These are phyloP conservation scores for Neolentinus lepideus DNA, from an alignment of 1,284 basidiomycete genomes.

Conservation along the genomic window DNA sequence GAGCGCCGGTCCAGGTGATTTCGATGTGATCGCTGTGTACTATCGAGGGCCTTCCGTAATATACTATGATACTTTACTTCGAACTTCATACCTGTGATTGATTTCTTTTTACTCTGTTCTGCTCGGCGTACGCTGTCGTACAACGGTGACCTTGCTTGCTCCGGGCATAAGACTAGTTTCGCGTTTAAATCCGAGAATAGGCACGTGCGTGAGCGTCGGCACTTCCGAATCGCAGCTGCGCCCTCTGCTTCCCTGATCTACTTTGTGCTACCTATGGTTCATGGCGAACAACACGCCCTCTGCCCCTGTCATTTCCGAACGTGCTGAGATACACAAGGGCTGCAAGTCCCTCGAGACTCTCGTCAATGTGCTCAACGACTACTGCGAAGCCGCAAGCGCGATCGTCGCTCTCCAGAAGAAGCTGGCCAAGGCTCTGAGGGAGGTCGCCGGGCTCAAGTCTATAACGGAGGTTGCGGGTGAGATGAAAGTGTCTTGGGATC, in stretches of 20 bases:
- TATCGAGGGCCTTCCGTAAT: no score
- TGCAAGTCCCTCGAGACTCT: slow-evolving; percentile 69
- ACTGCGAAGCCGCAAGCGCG: slow-evolving; percentile 59
- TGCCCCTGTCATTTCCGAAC: slow-evolving; percentile 33
- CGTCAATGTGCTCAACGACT: slow-evolving; percentile 61
- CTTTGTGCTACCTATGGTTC: neutral
- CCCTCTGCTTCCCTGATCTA: neutral
- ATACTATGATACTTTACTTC: no score
- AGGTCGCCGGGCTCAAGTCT: slow-evolving; percentile 52
- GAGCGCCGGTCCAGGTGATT: no score
- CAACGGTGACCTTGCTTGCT: no score
- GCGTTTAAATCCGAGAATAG: neutral
- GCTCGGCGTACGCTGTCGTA: no score
- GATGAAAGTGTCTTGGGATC: slow-evolving; percentile 13
- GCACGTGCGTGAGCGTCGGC: neutral
- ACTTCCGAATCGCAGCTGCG: neutral
- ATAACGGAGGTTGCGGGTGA: slow-evolving; percentile 57
- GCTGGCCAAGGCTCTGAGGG: slow-evolving; percentile 59
- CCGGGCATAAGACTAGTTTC: neutral
- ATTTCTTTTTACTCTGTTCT: no score
- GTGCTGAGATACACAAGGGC: slow-evolving; percentile 68
- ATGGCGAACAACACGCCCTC: slow-evolving; percentile 7
- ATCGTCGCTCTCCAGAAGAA: slow-evolving; percentile 68
- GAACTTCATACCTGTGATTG: no score
- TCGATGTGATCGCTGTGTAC: no score